phyloP scores from a whole-genome alignment of 2,329 filamentous ascomycete genomes.

The Penicillium sp. region DNA sequence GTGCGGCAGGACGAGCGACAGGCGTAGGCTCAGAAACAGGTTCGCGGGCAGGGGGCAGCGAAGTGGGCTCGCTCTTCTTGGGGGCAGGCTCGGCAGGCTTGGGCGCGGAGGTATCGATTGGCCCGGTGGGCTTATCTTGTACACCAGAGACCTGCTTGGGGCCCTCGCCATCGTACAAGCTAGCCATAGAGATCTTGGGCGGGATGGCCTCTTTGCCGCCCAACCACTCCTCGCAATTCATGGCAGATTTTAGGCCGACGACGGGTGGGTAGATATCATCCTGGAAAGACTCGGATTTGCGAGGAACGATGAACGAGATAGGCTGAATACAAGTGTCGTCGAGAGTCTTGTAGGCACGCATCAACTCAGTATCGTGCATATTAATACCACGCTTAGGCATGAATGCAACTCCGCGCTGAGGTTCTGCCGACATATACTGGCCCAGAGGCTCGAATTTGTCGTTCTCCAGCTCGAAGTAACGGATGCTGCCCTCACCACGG shows the following conservation, averaged over 20 bases:
- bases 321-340: constrained; percentile 94
- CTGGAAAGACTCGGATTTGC: constrained; percentile 92
- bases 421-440: constrained; percentile 95
- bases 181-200: constrained; percentile 91
- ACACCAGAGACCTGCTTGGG: constrained; percentile 71
- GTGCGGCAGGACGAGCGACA: constrained; percentile 61
- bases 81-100: constrained; percentile 52
- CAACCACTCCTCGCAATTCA: constrained; percentile 83
- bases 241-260: constrained; percentile 75
- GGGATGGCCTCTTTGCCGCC: constrained; percentile 81
- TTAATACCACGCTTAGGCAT: constrained; percentile 94
- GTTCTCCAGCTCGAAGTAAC: constrained; percentile 97
- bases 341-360: constrained; percentile 96
- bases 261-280: constrained; percentile 95
- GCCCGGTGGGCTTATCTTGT: constrained; percentile 40
- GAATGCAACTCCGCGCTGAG: constrained; percentile 92
- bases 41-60: constrained; percentile 31
- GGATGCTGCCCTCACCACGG: constrained; percentile 98
- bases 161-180: constrained; percentile 81
- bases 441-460: constrained; percentile 98
- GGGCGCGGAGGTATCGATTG: constrained; percentile 51
- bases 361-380: constrained; percentile 94
- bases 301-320: constrained; percentile 94
- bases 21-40: constrained; percentile 38
- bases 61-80: constrained; percentile 43